phyloP scores from a whole-genome alignment of 2,329 filamentous ascomycete genomes.

The Botryosphaeria agaves region DNA sequence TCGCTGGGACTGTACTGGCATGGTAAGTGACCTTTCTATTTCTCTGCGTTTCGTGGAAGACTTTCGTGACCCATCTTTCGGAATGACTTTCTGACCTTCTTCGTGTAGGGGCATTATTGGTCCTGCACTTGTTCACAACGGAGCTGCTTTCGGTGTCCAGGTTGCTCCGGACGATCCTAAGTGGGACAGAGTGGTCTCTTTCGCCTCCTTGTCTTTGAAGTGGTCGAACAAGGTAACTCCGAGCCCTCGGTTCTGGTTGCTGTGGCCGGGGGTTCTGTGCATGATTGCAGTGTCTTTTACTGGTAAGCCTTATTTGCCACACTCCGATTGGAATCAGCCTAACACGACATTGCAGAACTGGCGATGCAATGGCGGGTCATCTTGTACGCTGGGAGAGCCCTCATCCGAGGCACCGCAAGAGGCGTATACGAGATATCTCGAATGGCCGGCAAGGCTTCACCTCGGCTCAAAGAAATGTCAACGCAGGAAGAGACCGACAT shows the following conservation, averaged over 20 bases:
- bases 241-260: conserved; percentile 32
- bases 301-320: conserved; percentile 5
- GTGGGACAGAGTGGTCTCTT: conserved; percentile 25
- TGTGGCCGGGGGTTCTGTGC: conserved; percentile 33
- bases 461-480: conserved; percentile 26
- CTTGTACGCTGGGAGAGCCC: conserved; percentile 28
- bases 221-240: conserved; percentile 24
- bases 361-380: conserved; percentile 26
- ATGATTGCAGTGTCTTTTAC: conserved; percentile 35
- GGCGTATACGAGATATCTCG: conserved; percentile 23
- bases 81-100: no score
- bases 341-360: conserved; percentile 12
- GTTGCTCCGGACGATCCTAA: conserved; percentile 20
- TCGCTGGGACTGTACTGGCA: conserved; percentile 35
- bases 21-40: no score
- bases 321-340: neutral
- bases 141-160: conserved; percentile 25
- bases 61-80: no score
- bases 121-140: conserved; percentile 36
- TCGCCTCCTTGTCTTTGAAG: conserved; percentile 18
- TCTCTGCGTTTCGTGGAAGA: no score
- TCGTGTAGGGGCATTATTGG: no score
- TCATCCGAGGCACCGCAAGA: conserved; percentile 28
- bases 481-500: conserved; percentile 20
- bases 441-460: conserved; percentile 23